These are phyloP conservation scores for Trichosporon sp. DNA, from an alignment of 1,284 basidiomycete genomes.

Conservation along the genomic window DNA sequence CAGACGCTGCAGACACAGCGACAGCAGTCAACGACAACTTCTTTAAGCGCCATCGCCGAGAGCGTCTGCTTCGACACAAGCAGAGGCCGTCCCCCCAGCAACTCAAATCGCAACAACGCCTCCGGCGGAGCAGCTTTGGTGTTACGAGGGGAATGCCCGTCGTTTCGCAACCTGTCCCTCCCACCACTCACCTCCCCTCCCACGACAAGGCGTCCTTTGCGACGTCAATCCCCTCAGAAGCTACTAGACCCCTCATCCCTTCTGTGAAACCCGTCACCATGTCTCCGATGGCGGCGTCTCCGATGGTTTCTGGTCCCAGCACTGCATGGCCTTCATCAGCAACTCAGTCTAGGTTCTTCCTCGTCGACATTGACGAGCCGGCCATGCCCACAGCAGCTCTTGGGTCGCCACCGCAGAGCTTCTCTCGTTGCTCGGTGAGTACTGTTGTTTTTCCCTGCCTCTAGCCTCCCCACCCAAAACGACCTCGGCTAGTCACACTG, in stretches of 20 bases:
- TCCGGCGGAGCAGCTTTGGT: constrained; percentile 15
- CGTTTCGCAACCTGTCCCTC: constrained; percentile 12
- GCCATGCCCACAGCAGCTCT: constrained; percentile 7
- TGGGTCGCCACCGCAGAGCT: constrained; percentile 19
- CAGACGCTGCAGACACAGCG: constrained; percentile 2
- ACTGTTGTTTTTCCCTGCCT: neutral
- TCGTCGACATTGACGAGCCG: constrained; percentile 24
- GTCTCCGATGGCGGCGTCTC: constrained; percentile 15
- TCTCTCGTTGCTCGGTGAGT: constrained; percentile 29
- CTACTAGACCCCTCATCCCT: constrained; percentile 3
- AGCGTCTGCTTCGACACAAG: constrained; percentile 16
- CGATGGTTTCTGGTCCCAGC: constrained; percentile 8
- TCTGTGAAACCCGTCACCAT: constrained; percentile 4
- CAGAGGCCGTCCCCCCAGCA: constrained; percentile 14
- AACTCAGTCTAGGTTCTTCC: constrained; percentile 25
- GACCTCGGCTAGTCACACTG: neutral
- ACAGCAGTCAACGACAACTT: neutral
- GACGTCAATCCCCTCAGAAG: constrained; percentile 10
- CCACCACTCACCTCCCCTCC: constrained; percentile 4
- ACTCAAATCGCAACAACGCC: constrained; percentile 15
- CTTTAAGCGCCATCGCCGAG: neutral
- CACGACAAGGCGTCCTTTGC: constrained; percentile 15
- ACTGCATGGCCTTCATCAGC: neutral
- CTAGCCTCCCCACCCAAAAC: neutral
- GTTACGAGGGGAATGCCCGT: constrained; percentile 17